Percentiles rank a stretch among this genome's conserved stretches.
Conservation (phyloP, 164 flowering plant genomes). For the Berberis thunbergii region DNA sequence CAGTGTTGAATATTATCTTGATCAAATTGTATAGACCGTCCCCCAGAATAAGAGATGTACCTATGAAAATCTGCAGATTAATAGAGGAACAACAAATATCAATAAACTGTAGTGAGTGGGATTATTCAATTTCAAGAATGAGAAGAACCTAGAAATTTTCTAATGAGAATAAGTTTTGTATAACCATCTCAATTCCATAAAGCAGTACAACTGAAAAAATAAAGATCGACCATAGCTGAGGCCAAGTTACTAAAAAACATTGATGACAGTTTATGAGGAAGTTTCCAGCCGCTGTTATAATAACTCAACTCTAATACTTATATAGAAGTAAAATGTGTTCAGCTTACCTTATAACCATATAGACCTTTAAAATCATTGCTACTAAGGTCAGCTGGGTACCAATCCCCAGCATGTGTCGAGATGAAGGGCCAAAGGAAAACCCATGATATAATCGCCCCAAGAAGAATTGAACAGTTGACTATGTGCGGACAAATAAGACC, state of each 20-base stretch:
- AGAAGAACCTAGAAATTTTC: background rate
- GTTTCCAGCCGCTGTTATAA: background rate
- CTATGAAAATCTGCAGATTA: conserved; percentile 71
- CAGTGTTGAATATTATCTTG: conserved; percentile 65
- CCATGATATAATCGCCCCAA: conserved; percentile 96
- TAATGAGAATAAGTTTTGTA: too few relatives aligned
- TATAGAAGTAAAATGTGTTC: background rate
- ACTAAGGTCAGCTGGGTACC: conserved; percentile 86
- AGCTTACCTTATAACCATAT: conserved; percentile 87
- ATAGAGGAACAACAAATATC: background rate
- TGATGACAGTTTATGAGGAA: background rate
- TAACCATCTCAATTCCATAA: too few relatives aligned
- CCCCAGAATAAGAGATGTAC: conserved; percentile 82
- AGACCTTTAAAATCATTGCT: conserved; percentile 94
- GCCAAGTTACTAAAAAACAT: too few relatives aligned
- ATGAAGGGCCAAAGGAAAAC: conserved; percentile 94
- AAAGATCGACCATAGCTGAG: too few relatives aligned
- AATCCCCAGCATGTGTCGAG: conserved; percentile 67
- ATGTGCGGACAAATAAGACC: conserved; percentile 98
- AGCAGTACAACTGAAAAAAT: too few relatives aligned
- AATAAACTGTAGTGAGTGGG: background rate
- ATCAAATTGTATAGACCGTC: conserved; percentile 94
- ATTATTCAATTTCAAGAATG: background rate
- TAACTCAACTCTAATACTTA: background rate
- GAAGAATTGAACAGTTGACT: conserved; percentile 86